These are phyloP conservation scores for Hyaloscypha bicolor DNA, from an alignment of 495 filamentous ascomycete species.

Conservation along the genomic window DNA sequence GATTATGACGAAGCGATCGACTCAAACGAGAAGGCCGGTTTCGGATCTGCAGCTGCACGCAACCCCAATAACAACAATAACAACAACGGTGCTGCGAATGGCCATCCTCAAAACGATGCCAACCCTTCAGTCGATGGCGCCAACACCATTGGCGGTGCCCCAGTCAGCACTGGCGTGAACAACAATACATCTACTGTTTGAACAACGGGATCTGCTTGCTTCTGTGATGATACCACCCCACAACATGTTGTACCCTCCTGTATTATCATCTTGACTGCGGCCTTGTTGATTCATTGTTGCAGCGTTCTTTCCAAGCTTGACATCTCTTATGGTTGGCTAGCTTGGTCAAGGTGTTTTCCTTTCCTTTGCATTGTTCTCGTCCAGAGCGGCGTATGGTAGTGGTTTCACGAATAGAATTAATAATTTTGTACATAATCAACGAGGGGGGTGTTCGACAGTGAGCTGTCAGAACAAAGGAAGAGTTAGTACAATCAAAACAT, in stretches of 20 bases:
- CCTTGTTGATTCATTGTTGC: neutral
- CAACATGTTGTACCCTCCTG: neutral
- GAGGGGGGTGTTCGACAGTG: neutral
- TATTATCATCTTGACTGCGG: neutral
- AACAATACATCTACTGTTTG: neutral
- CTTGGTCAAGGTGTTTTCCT: neutral
- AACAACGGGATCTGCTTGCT: neutral
- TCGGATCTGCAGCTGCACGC: too few species aligned
- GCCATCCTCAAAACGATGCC: neutral
- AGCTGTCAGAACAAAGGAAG: neutral
- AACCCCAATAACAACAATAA: neutral
- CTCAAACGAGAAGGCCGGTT: neutral
- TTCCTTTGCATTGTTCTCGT: neutral
- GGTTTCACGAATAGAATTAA: neutral
- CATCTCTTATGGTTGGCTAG: neutral
- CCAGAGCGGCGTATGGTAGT: neutral
- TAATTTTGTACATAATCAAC: neutral
- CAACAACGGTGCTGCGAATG: neutral
- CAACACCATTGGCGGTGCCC: neutral
- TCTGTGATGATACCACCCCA: neutral
- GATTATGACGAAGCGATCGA: slow-evolving; percentile 21
- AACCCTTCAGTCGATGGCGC: neutral
- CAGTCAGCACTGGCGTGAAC: neutral
- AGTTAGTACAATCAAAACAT: neutral
- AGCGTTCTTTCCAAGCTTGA: neutral